Evolutionary conservation across 2,329 filamentous ascomycete genomes (phyloP).

Genomic region (Pestalotiopsis sp.): DNA sequence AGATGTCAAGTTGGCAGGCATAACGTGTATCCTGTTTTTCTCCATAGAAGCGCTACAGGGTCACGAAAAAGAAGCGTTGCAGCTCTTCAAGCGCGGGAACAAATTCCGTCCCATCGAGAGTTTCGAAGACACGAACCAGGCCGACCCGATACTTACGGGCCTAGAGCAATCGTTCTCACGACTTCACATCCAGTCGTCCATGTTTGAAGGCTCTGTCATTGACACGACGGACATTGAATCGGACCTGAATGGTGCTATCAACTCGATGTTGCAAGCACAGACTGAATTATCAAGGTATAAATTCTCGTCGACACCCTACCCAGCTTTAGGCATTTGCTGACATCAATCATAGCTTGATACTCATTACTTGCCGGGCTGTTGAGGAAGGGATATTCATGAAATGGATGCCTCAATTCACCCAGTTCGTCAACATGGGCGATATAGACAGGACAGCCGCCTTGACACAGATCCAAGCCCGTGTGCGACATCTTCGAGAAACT

Average conservation of each 20-base stretch:
- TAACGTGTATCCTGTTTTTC: constrained; percentile 10
- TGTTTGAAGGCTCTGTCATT: background rate
- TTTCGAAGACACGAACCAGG: background rate
- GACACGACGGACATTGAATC: background rate
- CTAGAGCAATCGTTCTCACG: background rate
- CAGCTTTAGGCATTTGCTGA: background rate
- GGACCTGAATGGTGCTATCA: background rate
- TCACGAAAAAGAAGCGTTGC: constrained; percentile 5
- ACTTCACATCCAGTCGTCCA: constrained; percentile 1
- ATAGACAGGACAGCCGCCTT: background rate
- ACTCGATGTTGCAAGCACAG: background rate
- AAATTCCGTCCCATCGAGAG: background rate
- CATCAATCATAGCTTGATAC: background rate
- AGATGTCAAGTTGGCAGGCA: background rate
- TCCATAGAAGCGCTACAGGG: constrained; percentile 8
- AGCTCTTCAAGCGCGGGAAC: background rate
- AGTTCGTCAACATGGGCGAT: background rate
- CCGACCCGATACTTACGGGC: background rate
- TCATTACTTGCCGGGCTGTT: background rate
- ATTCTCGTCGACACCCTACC: background rate
- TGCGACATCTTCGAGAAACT: background rate
- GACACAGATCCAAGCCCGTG: background rate
- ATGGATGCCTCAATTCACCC: background rate
- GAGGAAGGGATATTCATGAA: background rate
- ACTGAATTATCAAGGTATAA: background rate